Base-by-base conservation (phyloP, 352 stramenopile genomes). In the Saprolegnia parasitica region DNA sequence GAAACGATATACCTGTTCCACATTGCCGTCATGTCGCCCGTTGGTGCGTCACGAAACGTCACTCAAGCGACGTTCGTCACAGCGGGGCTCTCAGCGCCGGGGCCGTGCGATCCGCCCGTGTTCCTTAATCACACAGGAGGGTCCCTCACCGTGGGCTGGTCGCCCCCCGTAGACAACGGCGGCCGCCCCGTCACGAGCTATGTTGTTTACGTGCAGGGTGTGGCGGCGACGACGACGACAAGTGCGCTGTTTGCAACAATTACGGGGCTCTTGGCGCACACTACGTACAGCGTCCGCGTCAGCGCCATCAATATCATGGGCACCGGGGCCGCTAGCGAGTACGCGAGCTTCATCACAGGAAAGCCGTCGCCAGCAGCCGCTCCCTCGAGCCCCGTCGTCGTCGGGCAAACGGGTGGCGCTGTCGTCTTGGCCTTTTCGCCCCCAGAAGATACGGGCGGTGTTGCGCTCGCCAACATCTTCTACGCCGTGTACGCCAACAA, bases 401-500 rank as follows among this genome's bases (percentile, higher is more conserved):
- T 67, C 21, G 24, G 61, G 6, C 26, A 55, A 20, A 39, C 61
- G 5, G 61, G 61, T 0, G 61, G 61, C 15, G 61, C 61, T 37
- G 61, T 67, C 15, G 46, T 46, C 13, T 23, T 67, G 26, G 21
- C 9, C 11, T 67, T 67, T 46, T 47, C 61, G 9, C 61, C 61
- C 5, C 45, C 61, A 13, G 16, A 56, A 1, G 61, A 67, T 26
- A 67, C 61, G 13, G 61, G 61, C n/a, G 61, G 61, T 1, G 61
- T 67, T 6, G 29, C 61, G n/a, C 40, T 58, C 21, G 8, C 46
- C 9, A 29, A 67, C 18, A 47, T 67, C 16, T 67, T 21, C 2
- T 67, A 67, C 32, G 26, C 37, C 11, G 32, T 67, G 9, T 67
- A 67, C 21, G 61, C 61, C 16, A 67, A 67, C 32, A 67, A 67